phyloP scores from a whole-genome alignment of 805 yeast species.

The Candida fluviatilis region DNA sequence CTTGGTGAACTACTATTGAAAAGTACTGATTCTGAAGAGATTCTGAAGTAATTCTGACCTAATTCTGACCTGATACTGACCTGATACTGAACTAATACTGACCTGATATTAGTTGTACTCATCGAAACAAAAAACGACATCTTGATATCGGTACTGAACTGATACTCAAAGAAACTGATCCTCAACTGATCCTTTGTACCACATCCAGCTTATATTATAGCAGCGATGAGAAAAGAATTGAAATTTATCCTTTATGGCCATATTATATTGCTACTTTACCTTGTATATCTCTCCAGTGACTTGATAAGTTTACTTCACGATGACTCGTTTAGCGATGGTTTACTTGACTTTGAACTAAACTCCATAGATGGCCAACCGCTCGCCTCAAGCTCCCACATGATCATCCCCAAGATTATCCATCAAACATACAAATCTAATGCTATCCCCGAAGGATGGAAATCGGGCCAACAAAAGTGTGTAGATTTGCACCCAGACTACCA shows the following conservation, averaged over 20 bases:
- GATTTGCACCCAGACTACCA: slow-evolving; percentile 84
- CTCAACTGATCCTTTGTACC: no score
- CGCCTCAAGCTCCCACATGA: slow-evolving; percentile 16
- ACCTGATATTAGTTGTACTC: no score
- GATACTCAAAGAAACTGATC: no score
- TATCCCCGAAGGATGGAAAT: slow-evolving; percentile 78
- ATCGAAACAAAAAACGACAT: no score
- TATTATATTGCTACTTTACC: slow-evolving; percentile 45
- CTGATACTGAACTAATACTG: no score
- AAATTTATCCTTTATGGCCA: slow-evolving; percentile 60
- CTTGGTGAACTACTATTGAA: no score
- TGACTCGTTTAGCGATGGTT: slow-evolving; percentile 61
- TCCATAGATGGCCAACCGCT: slow-evolving; percentile 47
- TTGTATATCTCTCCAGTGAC: slow-evolving; percentile 66
- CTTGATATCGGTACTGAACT: no score
- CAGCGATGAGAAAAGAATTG: slow-evolving; percentile 68
- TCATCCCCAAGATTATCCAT: slow-evolving; percentile 88
- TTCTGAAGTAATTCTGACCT: no score
- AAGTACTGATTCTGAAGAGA: no score
- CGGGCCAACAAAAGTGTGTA: slow-evolving; percentile 71
- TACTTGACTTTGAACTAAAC: slow-evolving; percentile 58
- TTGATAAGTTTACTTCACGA: slow-evolving; percentile 71
- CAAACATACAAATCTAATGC: slow-evolving; percentile 82
- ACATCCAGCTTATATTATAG: no score
- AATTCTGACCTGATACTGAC: no score